Conservation (phyloP, 345 rosid species). For the Pugionium cornutum region DNA sequence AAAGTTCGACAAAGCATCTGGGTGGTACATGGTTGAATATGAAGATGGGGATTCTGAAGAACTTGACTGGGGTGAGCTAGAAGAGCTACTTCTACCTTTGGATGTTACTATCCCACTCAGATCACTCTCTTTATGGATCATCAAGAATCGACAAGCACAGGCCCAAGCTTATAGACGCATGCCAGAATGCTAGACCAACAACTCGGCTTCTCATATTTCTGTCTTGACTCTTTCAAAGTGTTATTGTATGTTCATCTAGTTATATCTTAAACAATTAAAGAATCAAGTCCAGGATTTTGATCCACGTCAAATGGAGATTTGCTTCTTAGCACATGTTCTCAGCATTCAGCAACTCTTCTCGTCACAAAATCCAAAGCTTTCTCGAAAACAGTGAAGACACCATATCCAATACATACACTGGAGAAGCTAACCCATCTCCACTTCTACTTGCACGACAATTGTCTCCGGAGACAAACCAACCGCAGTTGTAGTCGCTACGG, state of each 20-base stretch:
- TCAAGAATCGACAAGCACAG: constrained; percentile 45
- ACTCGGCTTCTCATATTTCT: background rate
- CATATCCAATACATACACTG: constrained; percentile 33
- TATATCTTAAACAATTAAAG: no score
- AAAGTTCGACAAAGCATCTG: constrained; percentile 62
- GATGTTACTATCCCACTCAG: constrained; percentile 69
- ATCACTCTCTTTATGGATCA: constrained; percentile 53
- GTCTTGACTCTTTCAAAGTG: background rate
- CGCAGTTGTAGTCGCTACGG: constrained; percentile 42
- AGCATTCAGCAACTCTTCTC: no score
- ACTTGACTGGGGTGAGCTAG: constrained; percentile 73
- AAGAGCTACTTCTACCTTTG: constrained; percentile 64
- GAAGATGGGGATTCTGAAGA: constrained; percentile 91
- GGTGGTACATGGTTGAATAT: constrained; percentile 82
- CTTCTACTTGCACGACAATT: constrained; percentile 58
- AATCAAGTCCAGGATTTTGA: no score
- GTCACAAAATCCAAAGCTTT: constrained; percentile 24
- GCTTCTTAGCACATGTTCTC: no score
- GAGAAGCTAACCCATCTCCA: constrained; percentile 55
- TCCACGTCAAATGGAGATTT: no score
- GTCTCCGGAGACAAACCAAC: constrained; percentile 45
- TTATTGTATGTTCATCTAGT: no score
- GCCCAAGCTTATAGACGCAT: constrained; percentile 8
- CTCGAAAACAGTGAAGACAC: constrained; percentile 22
- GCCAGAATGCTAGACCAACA: constrained; percentile 15